Percentiles rank a stretch among this genome's conserved stretches.
Conservation (phyloP, 805 yeast genomes). For the Cyberlindnera xishuangbannaensis region DNA sequence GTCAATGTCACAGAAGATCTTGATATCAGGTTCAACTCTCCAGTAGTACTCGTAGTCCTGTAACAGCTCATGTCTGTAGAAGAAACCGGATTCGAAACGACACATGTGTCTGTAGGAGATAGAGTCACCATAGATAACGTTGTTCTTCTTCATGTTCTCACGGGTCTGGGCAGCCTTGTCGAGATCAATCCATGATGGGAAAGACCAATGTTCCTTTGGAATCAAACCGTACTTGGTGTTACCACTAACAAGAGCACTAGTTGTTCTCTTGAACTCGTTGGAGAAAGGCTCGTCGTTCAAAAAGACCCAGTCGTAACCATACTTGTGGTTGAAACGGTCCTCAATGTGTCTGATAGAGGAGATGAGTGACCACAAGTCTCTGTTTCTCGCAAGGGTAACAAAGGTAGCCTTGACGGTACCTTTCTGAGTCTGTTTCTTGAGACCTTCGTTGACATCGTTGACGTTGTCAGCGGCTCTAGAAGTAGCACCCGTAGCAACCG, state of each 20-base stretch:
- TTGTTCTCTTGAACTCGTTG: constrained; percentile 44
- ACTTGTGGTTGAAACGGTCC: constrained; percentile 57
- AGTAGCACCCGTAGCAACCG: constrained; percentile 9
- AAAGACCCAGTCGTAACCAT: constrained; percentile 75
- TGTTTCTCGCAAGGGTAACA: constrained; percentile 64
- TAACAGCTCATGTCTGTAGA: constrained; percentile 58
- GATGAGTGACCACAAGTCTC: constrained; percentile 52
- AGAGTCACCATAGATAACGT: constrained; percentile 53
- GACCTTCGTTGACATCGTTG: constrained; percentile 12
- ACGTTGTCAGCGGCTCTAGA: constrained; percentile 11
- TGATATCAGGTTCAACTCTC: constrained; percentile 73
- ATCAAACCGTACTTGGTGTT: constrained; percentile 56
- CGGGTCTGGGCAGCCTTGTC: constrained; percentile 42
- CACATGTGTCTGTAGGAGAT: constrained; percentile 70
- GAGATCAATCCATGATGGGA: constrained; percentile 61
- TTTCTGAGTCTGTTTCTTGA: constrained; percentile 21
- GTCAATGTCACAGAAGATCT: constrained; percentile 55
- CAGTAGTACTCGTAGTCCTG: constrained; percentile 62
- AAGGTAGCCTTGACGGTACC: constrained; percentile 51
- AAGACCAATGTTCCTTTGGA: constrained; percentile 60
- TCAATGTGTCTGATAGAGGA: constrained; percentile 60
- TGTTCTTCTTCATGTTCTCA: constrained; percentile 36
- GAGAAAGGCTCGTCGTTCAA: constrained; percentile 64
- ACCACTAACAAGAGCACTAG: constrained; percentile 53
- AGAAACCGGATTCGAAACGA: constrained; percentile 46